Base-by-base conservation (phyloP, 139 green algal genomes). In the Coccomyxa sp. region DNA sequence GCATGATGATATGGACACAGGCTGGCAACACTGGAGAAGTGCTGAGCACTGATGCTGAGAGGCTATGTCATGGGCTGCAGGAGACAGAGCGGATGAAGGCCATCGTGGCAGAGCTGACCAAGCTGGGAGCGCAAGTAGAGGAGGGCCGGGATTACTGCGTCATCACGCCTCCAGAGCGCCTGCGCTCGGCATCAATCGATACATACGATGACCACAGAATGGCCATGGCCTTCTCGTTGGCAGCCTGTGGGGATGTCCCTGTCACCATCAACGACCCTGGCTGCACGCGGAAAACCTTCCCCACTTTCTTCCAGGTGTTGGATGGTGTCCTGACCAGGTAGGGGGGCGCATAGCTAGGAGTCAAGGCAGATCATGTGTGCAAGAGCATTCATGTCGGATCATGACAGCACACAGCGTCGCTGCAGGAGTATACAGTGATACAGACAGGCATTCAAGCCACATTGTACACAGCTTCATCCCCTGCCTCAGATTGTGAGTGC, bases 31-130 rank as follows among this genome's bases (percentile, higher is more conserved):
- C n/a, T n/a, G n/a, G n/a, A n/a, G n/a, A n/a, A n/a, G n/a, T n/a
- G n/a, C n/a, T n/a, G n/a, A n/a, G n/a, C n/a, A n/a, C n/a, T n/a
- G n/a, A n/a, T n/a, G n/a, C n/a, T n/a, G n/a, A n/a, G n/a, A n/a
- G n/a, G n/a, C n/a, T n/a, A n/a, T n/a, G n/a, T n/a, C n/a, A n/a
- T 14, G 27, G 64, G 29, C 24, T 71, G 64, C n/a, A 71, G 64
- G 96, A 99, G 90, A 99, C 96, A 18, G 96, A 99, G 89, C 92
- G 96, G 69, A 99, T 99, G 96, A 90, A 95, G 75, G 96, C 96
- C 71, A 98, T 99, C 82, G 94, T 97, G 33, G 93, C 91, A 0
- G 96, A 99, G 86, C 85, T 95, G 34, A 83, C 83, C 74, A 98
- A 99, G 89, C 86, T 99, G 73, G 94, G 92, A 0, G 92, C 91